Evolutionary conservation across 352 stramenopile genomes (phyloP).

Genomic region (Phytophthora ramorum): DNA sequence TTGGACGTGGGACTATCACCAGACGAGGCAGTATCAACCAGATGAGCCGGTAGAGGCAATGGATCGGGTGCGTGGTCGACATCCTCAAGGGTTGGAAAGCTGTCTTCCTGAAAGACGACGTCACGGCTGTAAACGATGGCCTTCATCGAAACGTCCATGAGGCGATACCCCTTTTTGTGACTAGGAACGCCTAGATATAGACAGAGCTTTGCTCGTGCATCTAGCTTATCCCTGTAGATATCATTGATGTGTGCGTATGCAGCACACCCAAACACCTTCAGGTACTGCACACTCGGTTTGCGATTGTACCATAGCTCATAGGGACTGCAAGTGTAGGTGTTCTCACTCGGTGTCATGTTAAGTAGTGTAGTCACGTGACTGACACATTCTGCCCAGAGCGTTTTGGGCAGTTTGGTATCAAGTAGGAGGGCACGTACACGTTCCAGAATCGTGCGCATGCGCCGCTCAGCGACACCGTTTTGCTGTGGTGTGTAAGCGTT

Average conservation of each 20-base stretch:
- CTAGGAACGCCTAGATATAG: constrained; percentile 8
- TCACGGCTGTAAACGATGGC: constrained; percentile 17
- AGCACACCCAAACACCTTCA: constrained; percentile 6
- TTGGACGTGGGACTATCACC: background rate
- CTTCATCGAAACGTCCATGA: constrained; percentile 8
- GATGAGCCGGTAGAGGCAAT: background rate
- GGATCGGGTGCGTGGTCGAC: no score
- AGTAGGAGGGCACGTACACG: constrained; percentile 2
- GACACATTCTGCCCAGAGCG: constrained; percentile 10
- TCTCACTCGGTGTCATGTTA: constrained; percentile 4
- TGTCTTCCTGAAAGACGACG: constrained; percentile 8
- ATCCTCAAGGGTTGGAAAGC: no score
- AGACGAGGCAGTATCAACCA: background rate
- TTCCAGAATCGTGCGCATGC: constrained; percentile 26
- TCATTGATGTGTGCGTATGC: constrained; percentile 7
- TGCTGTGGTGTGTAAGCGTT: constrained; percentile 25
- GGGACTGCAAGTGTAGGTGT: background rate
- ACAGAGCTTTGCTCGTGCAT: background rate
- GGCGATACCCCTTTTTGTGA: constrained; percentile 5
- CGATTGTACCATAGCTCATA: constrained; percentile 10
- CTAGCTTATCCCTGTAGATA: constrained; percentile 4
- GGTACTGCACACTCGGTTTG: constrained; percentile 3
- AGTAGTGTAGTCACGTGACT: constrained; percentile 19
- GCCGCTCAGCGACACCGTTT: constrained; percentile 18
- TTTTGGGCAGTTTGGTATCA: background rate